Evolutionary conservation across 805 yeast species (phyloP), one percentile per base, ranked within the genome.

Genomic region (Peterozyma toletana): DNA sequence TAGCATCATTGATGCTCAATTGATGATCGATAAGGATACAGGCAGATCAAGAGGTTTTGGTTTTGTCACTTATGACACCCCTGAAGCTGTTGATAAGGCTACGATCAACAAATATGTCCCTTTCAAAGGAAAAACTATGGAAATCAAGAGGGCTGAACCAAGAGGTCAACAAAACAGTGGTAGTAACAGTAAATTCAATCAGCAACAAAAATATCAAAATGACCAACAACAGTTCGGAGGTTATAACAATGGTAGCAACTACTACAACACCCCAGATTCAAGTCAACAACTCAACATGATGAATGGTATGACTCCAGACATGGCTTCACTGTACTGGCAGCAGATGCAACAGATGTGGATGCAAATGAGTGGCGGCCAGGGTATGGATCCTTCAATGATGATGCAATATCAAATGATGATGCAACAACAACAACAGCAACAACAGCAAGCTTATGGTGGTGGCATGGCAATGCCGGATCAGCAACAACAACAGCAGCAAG

Each of bases 41-140:
- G 97, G 98, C 47, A 79, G 95, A 58, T 88, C 96, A 2, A 78
- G 98, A 68, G 99, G 99, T 21, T 91, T 89, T 63, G 99, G 99
- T 1, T 91, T 91, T 63, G 89, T 91, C 50, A 91, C 99, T 11
- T 91, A 85, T 65, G 98, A 91, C 58, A 78, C 95, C 15, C 95
- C 96, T 17, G 90, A 84, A 38, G 96, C 96, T 13, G 96, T 91
- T 38, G 97, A 90, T 56, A 74, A 80, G 53, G 95, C 87, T 44
- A 81, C 93, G 44, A 83, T 80, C 46, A 84, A 83, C 62, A 85
- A 84, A 62, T 88, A 80, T 58, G 75, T 91, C 50, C 79, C 81
- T 45, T 80, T 91, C 55, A 89, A 88, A 58, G 96, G 96, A 39
- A 86, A 84, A 56, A 74, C 82, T 44, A 83, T 85, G 78, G 93